Evolutionary conservation across 1,139 yeast species (phyloP).

Genomic region (Hyphopichia wangnamkhiaoensis): DNA sequence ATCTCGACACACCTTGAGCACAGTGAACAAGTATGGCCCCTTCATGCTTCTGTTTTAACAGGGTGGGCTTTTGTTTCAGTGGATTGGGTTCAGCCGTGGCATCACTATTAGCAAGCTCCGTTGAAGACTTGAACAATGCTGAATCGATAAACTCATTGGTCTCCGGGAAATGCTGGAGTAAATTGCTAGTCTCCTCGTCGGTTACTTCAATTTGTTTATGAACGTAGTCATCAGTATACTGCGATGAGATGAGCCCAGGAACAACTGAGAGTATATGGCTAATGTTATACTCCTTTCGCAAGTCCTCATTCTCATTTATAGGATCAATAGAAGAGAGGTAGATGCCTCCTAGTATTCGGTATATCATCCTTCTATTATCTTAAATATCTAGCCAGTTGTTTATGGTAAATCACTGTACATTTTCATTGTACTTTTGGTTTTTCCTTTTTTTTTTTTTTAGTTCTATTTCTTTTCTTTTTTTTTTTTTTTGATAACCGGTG

Average conservation of each 20-base stretch:
- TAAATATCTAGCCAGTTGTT: too few relatives aligned
- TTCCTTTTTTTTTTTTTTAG: neutral
- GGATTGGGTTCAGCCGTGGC: too few relatives aligned
- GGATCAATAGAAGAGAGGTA: constrained; percentile 64
- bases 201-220: constrained; percentile 69
- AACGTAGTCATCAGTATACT: constrained; percentile 47
- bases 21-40: constrained; percentile 63
- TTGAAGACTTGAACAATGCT: constrained; percentile 51
- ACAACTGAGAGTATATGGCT: constrained; percentile 71
- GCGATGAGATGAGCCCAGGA: constrained; percentile 60
- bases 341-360: constrained; percentile 64
- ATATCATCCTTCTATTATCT: constrained; percentile 15
- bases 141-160: constrained; percentile 66
- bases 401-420: too few relatives aligned
- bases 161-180: constrained; percentile 60
- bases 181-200: constrained; percentile 64
- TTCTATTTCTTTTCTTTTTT: too few relatives aligned
- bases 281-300: constrained; percentile 49
- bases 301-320: constrained; percentile 41
- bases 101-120: constrained; percentile 24
- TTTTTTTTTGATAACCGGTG: too few relatives aligned
- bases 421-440: neutral
- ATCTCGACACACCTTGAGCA: constrained; percentile 87
- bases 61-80: constrained; percentile 22
- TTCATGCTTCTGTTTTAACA: constrained; percentile 40